phyloP scores from a whole-genome alignment of 768 basidiomycete genomes.

The Roridomyces roridus region DNA sequence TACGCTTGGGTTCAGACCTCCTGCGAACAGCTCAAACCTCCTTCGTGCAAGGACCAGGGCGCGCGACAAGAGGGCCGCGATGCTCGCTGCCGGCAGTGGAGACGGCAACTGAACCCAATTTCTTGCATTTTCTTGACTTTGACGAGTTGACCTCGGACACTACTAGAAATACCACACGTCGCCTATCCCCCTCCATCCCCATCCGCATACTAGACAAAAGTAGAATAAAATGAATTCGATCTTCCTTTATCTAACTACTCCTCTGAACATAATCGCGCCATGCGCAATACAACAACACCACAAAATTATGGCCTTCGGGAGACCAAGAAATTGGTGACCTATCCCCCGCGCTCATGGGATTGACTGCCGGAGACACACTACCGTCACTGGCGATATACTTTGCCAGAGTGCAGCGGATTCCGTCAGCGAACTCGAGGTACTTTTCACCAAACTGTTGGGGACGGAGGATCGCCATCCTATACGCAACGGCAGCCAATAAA shows the following conservation, averaged over 20 bases:
- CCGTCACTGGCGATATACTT: conserved; percentile 36
- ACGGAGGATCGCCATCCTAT: conserved; percentile 38
- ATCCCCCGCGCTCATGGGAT: conserved; percentile 42
- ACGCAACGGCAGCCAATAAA: conserved; percentile 45
- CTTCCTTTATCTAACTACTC: not conserved
- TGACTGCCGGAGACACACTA: conserved; percentile 41
- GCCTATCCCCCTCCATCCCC: conserved; percentile 7
- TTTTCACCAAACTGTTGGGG: conserved; percentile 20
- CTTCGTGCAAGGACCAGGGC: conserved; percentile 6
- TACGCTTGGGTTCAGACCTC: conserved; percentile 16
- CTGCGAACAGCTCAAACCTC: conserved; percentile 1
- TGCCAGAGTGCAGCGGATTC: conserved; percentile 33
- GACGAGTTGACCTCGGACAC: not conserved
- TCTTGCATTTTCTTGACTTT: not conserved
- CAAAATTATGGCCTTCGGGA: conserved; percentile 46
- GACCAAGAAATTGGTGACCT: conserved; percentile 35
- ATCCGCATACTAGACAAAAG: not conserved
- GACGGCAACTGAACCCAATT: not conserved
- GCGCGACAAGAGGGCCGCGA: conserved; percentile 14
- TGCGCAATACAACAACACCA: conserved; percentile 43
- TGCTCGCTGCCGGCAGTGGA: conserved; percentile 9
- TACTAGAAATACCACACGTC: conserved; percentile 2
- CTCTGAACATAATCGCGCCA: conserved; percentile 44
- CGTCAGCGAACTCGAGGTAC: conserved; percentile 34
- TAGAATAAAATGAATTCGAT: too few relatives aligned